These are phyloP conservation scores for Lonicera japonica DNA, from an alignment of 129 eudicot genomes.

Conservation along the genomic window DNA sequence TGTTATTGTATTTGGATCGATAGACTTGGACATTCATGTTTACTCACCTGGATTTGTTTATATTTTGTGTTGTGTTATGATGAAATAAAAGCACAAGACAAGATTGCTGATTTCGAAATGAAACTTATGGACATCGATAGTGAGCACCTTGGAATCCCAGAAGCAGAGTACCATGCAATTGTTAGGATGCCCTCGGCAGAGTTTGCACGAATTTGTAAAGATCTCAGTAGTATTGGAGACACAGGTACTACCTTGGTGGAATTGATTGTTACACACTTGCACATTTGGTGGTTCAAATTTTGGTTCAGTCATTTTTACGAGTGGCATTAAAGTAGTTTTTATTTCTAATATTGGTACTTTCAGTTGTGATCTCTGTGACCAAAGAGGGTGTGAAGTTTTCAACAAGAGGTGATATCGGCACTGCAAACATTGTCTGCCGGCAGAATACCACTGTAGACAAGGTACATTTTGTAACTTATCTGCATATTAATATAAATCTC, in stretches of 20 bases:
- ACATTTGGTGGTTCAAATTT: not conserved
- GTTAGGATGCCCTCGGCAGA: constrained; percentile 89
- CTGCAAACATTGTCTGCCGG: constrained; percentile 82
- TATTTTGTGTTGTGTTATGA: not conserved
- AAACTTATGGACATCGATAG: constrained; percentile 94
- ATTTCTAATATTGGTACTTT: constrained; percentile 5
- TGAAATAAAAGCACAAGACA: constrained; percentile 71
- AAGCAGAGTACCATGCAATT: constrained; percentile 86
- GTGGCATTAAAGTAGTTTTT: not conserved
- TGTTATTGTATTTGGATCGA: too few relatives aligned
- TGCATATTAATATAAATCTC: too few relatives aligned
- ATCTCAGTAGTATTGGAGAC: constrained; percentile 96
- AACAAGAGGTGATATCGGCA: constrained; percentile 92
- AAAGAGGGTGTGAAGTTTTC: constrained; percentile 93
- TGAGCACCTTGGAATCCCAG: constrained; percentile 91
- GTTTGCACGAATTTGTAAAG: constrained; percentile 85
- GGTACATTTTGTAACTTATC: constrained; percentile 27
- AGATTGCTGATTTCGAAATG: constrained; percentile 91
- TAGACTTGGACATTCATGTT: too few relatives aligned
- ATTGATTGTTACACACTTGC: too few relatives aligned
- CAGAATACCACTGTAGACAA: constrained; percentile 91
- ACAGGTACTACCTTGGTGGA: constrained; percentile 82
- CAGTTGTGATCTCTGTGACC: constrained; percentile 93
- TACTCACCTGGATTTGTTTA: too few relatives aligned
- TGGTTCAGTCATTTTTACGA: too few relatives aligned